Percentiles rank a stretch among this genome's conserved stretches.
These are phyloP conservation scores for Pyrenophora tritici-repentis DNA, from an alignment of 2,329 filamentous ascomycete species.

Conservation along the genomic window DNA sequence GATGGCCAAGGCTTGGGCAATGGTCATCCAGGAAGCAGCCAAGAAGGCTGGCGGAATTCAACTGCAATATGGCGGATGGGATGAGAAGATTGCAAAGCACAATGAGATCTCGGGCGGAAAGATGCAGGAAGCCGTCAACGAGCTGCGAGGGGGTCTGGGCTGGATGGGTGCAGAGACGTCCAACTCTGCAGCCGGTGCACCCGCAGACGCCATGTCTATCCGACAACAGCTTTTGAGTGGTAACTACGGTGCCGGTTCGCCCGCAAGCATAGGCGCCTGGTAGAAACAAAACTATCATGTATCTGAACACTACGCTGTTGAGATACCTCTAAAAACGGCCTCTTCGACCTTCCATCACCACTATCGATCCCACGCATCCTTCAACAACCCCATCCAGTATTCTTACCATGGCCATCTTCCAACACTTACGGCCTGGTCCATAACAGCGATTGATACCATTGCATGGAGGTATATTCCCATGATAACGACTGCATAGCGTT, in stretches of 20 bases:
- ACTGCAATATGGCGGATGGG: constrained; percentile 89
- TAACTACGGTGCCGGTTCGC: constrained; percentile 59
- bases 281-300: constrained; percentile 34
- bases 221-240: constrained; percentile 59
- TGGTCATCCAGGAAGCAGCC: constrained; percentile 87
- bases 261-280: constrained; percentile 63
- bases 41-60: constrained; percentile 91
- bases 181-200: constrained; percentile 24
- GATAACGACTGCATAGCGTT: constrained; percentile 49
- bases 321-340: neutral
- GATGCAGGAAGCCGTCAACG: constrained; percentile 77
- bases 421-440: constrained; percentile 15
- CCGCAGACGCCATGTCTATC: constrained; percentile 42
- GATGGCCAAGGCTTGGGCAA: constrained; percentile 88
- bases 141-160: constrained; percentile 73
- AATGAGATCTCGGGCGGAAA: constrained; percentile 84
- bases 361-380: neutral
- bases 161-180: constrained; percentile 68
- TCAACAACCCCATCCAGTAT: constrained; percentile 1
- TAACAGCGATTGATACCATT: constrained; percentile 18
- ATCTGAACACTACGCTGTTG: neutral
- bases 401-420: constrained; percentile 3
- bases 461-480: constrained; percentile 28
- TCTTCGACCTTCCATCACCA: neutral
- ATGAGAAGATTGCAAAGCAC: constrained; percentile 83